Evolutionary conservation across 1,139 yeast species (phyloP).

Genomic region (Diutina catenulata): DNA sequence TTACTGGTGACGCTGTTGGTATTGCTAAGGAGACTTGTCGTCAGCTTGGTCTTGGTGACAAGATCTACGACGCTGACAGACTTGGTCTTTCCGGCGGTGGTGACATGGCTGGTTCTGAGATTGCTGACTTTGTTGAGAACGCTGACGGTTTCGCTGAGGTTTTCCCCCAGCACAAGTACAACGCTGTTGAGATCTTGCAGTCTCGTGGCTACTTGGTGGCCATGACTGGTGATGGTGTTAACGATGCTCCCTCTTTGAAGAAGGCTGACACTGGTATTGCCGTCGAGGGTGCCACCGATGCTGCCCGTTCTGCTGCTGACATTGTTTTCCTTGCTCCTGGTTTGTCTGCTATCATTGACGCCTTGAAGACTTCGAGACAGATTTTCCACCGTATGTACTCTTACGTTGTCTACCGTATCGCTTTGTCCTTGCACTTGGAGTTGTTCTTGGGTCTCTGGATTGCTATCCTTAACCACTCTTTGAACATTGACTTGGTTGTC

Average conservation of each 20-base stretch:
- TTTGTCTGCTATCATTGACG: constrained; percentile 90
- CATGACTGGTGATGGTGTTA: constrained; percentile 98
- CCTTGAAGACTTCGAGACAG: constrained; percentile 88
- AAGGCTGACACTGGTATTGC: constrained; percentile 97
- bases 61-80: constrained; percentile 96
- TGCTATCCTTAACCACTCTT: constrained; percentile 77
- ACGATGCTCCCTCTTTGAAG: constrained; percentile 93
- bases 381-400: constrained; percentile 98
- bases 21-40: constrained; percentile 98
- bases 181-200: constrained; percentile 83
- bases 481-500: constrained; percentile 79
- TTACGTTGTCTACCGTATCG: constrained; percentile 93
- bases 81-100: constrained; percentile 94
- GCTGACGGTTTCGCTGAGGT: constrained; percentile 98
- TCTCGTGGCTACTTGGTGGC: constrained; percentile 92
- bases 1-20: constrained; percentile 99
- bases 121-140: constrained; percentile 90
- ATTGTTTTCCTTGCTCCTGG: constrained; percentile 95
- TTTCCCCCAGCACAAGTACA: constrained; percentile 94
- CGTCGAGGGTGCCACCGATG: constrained; percentile 94
- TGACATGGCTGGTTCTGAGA: constrained; percentile 93
- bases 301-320: constrained; percentile 95
- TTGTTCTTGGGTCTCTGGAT: constrained; percentile 88
- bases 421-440: constrained; percentile 86
- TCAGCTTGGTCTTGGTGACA: constrained; percentile 94